Base-by-base conservation (phyloP, 1,284 basidiomycete genomes). In the Coniferiporia sulphurascens region DNA sequence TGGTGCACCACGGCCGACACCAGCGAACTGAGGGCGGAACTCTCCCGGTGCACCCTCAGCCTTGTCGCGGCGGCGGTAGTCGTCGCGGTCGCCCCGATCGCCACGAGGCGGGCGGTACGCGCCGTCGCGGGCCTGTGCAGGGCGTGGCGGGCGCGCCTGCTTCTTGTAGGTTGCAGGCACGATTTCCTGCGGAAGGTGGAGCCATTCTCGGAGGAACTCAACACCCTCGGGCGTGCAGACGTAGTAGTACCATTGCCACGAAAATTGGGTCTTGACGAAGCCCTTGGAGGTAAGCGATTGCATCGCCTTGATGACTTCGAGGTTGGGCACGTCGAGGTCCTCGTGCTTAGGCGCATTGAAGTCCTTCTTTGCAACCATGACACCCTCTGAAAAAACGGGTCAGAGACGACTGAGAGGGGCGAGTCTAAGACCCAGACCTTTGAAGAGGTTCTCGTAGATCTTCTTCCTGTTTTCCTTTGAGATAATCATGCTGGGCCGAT, bases 401-500 rank as follows among this genome's bases (percentile, higher is more conserved):
- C 41, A 17, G 8, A 9, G 55, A 32, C 9, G 55, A 48, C 10
- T 19, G 49, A 17, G 8, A 15, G 27, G 32, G 6, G 41, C n/a
- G 48, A 21, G 48, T 9, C 1, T 12, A 32, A 50, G 19, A 76
- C 85, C 67, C 27, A 5, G 66, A 92, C 92, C 95, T 80, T 95
- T 95, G 91, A 98, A 98, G 83, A 98, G 93, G 82, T 89, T 89
- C 81, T 98, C 94, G 83, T 95, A 95, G 81, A 96, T 95, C 74
- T 80, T 72, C 70, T 87, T 87, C 77, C 84, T 82, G 81, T 92
- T 88, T 74, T 87, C 70, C 79, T 93, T 93, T 68, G 87, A 80
- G 72, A 93, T 92, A 66, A 93, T 87, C 91, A 93, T 93, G 77
- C 73, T 91, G 83, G 79, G 78, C 76, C 65, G 73, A 67, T 62